Evolutionary conservation across 2,329 filamentous ascomycete genomes (phyloP), one percentile per base, ranked within the genome.

Genomic region (Penicillium olsonii): DNA sequence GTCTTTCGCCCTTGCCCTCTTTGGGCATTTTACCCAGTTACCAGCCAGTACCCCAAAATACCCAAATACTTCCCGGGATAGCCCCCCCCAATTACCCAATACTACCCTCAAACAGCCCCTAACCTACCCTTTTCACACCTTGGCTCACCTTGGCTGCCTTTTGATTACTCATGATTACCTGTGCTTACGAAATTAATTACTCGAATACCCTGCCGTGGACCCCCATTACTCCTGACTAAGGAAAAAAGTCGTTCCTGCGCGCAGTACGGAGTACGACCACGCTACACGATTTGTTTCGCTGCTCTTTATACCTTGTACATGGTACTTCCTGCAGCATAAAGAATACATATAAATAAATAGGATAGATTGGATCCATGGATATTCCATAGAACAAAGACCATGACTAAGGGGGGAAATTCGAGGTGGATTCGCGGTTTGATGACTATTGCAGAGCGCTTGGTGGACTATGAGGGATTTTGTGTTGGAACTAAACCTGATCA

Each of bases 401-500:
- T n/a, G n/a, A n/a, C n/a, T n/a, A n/a, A n/a, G n/a, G n/a, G n/a
- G n/a, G n/a, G n/a, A 43, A 33, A 10, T 22, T 51, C 41, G 17
- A 46, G 39, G 38, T 44, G 34, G 29, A 44, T 40, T 34, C 45
- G 26, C 26, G 45, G 43, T 40, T 22, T 34, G 45, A 48, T 48
- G 45, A 48, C 45, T 33, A 48, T 37, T 43, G 33, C 35, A 33
- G 20, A 44, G 37, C 34, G 37, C 34, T 29, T 15, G 40, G 33
- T 38, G 37, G 44, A 26, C 42, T 45, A 58, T 58, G 56, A 58
- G 56, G 56, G 43, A 58, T 58, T 58, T 58, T 57, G 54, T 33
- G 42, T 7, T 42, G 27, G 11, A 22, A 52, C 51, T 52, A 52
- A 50, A 45, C 50, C 47, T n/a, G 27, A 39, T 45, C 29, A 39